These are phyloP conservation scores for Dactylellina sp. DNA, from an alignment of 2,329 filamentous ascomycete genomes.

Conservation along the genomic window DNA sequence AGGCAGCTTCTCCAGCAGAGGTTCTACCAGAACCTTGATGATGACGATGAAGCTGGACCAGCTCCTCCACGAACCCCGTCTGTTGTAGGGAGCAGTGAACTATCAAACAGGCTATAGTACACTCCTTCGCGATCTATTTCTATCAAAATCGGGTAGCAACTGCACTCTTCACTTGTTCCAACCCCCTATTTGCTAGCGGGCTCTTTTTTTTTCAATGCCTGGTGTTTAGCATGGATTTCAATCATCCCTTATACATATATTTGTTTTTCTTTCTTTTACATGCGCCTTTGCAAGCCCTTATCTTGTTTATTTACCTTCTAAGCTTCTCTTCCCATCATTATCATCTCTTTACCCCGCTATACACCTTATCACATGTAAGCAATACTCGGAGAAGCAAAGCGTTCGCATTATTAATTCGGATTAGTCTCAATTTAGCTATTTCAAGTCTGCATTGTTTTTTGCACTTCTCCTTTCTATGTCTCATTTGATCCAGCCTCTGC, in stretches of 20 bases:
- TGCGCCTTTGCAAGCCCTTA: background rate
- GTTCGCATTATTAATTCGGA: background rate
- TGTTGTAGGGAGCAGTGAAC: background rate
- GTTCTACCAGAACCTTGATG: slow-evolving; percentile 9
- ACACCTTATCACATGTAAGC: background rate
- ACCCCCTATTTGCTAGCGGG: no score
- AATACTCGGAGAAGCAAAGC: slow-evolving; percentile 10
- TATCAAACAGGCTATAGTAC: background rate
- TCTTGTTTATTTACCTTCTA: slow-evolving; percentile 13
- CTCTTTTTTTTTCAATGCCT: background rate
- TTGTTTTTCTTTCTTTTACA: no score
- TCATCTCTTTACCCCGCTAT: background rate
- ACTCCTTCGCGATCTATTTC: background rate
- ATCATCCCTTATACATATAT: background rate
- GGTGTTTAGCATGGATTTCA: slow-evolving; percentile 40
- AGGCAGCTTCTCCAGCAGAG: slow-evolving; percentile 1
- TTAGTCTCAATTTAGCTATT: slow-evolving; percentile 3
- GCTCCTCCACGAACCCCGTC: slow-evolving; percentile 18
- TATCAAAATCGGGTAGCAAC: background rate
- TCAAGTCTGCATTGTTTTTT: slow-evolving; percentile 14
- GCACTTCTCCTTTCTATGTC: slow-evolving; percentile 1
- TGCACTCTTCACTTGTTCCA: no score
- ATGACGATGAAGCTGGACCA: slow-evolving; percentile 2
- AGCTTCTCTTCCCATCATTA: slow-evolving; percentile 6
- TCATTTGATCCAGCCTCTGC: no score